A percentile compares a stretch with the other conserved stretches of the same genome.
Conservation (phyloP, 1,139 yeast species). For the Kurtzmaniella natalensis region DNA sequence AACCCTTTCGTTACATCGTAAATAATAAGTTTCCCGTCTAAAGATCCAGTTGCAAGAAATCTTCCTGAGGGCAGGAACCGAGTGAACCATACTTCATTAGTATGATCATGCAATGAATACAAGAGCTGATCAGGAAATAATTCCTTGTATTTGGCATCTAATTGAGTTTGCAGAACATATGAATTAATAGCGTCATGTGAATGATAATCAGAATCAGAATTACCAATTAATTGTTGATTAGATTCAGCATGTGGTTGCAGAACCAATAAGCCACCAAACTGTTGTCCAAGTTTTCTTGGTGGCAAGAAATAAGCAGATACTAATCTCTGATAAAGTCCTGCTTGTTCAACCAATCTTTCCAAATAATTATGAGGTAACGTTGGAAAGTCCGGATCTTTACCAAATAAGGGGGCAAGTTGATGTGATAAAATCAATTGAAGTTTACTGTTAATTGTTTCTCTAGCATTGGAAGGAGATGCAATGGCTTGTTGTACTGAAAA, state of each 20-base stretch:
- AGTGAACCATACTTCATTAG: slow-evolving; percentile 81
- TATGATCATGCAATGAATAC: slow-evolving; percentile 46
- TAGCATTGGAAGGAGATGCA: background rate
- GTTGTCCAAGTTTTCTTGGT: slow-evolving; percentile 16
- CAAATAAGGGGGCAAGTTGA: slow-evolving; percentile 2
- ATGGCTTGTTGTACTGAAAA: background rate
- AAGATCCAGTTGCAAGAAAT: slow-evolving; percentile 71
- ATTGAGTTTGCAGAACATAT: slow-evolving; percentile 7
- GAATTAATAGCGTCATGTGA: too few relatives aligned
- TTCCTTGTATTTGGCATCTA: slow-evolving; percentile 18
- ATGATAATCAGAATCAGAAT: too few relatives aligned
- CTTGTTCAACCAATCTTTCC: slow-evolving; percentile 24
- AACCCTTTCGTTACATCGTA: slow-evolving; percentile 62
- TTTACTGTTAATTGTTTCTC: background rate
- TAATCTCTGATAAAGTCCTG: slow-evolving; percentile 24
- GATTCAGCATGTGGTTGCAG: background rate
- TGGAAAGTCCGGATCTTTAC: background rate
- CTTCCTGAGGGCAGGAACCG: slow-evolving; percentile 76
- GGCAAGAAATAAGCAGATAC: slow-evolving; percentile 34
- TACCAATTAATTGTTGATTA: background rate
- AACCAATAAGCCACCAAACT: background rate
- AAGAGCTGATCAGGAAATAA: slow-evolving; percentile 47
- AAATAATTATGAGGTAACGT: slow-evolving; percentile 22
- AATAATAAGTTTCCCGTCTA: slow-evolving; percentile 60
- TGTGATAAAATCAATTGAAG: background rate